Percentiles rank a stretch among this genome's conserved stretches.
phyloP scores from a whole-genome alignment of 345 rosid species.

The Gossypium thurberi region DNA sequence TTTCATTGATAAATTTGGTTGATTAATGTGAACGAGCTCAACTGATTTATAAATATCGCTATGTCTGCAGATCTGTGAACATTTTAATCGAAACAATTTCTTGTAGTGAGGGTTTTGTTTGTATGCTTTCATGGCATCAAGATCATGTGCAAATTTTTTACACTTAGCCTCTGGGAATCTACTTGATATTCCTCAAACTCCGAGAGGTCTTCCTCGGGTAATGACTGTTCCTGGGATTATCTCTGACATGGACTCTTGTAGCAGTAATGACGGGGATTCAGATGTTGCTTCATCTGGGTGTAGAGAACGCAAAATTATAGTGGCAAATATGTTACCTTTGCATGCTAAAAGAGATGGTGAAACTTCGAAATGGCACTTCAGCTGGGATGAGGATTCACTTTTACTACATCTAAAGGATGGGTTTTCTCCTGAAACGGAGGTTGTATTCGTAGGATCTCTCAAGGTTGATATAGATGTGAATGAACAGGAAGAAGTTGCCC shows the following conservation, averaged over 20 bases:
- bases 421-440: conserved; percentile 41
- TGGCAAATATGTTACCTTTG: conserved; percentile 42
- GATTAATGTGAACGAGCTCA: neutral
- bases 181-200: conserved; percentile 50
- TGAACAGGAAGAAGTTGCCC: conserved; percentile 62
- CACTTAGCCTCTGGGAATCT: conserved; percentile 43
- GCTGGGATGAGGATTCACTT: conserved; percentile 45
- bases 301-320: conserved; percentile 38
- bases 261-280: conserved; percentile 41
- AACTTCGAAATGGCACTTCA: conserved; percentile 42
- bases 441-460: conserved; percentile 52
- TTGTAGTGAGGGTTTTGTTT: conserved; percentile 11
- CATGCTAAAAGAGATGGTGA: conserved; percentile 30
- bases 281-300: conserved; percentile 36
- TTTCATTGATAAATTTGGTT: neutral
- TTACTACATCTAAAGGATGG: conserved; percentile 42
- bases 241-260: conserved; percentile 35
- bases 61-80: conserved; percentile 17
- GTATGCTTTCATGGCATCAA: conserved; percentile 37
- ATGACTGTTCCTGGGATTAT: conserved; percentile 58
- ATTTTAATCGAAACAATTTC: conserved; percentile 2
- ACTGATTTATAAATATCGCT: neutral
- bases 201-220: conserved; percentile 52
- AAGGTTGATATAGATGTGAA: conserved; percentile 46
- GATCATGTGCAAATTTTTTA: conserved; percentile 36